Conservation (phyloP, 2,329 filamentous ascomycete genomes). For the Dactylellina cionopaga region DNA sequence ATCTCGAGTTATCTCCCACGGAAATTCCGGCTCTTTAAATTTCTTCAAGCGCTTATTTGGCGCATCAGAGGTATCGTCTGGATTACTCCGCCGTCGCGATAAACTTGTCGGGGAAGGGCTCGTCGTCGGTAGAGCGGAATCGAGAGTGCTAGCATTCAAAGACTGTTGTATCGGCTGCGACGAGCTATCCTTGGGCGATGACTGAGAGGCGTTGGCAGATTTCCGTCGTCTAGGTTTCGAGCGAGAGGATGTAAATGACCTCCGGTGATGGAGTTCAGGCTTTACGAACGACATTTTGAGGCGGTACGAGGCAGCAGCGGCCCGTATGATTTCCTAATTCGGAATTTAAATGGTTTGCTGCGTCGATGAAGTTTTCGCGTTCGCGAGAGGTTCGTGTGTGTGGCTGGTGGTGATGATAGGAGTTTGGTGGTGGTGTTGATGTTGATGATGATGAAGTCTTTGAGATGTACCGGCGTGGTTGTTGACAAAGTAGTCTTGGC, state of each 20-base stretch:
- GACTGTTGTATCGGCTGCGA: slow-evolving; percentile 31
- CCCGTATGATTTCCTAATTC: slow-evolving; percentile 44
- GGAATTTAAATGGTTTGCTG: slow-evolving; percentile 27
- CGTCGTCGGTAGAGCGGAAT: slow-evolving; percentile 25
- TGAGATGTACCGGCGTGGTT: slow-evolving; percentile 23
- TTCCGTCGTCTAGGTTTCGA: slow-evolving; percentile 13
- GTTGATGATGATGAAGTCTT: slow-evolving; percentile 25
- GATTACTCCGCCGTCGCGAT: slow-evolving; percentile 33
- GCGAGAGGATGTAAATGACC: slow-evolving; percentile 35
- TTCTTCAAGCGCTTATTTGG: slow-evolving; percentile 44
- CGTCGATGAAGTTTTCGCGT: slow-evolving; percentile 44
- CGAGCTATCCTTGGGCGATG: slow-evolving; percentile 17
- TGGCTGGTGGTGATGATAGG: slow-evolving; percentile 41
- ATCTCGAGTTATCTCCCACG: slow-evolving; percentile 42
- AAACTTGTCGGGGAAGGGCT: slow-evolving; percentile 12
- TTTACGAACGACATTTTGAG: slow-evolving; percentile 44
- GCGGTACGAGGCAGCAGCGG: not conserved
- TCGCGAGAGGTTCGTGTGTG: slow-evolving; percentile 41
- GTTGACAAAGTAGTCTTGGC: slow-evolving; percentile 48
- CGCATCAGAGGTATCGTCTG: slow-evolving; percentile 24
- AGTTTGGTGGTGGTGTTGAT: slow-evolving; percentile 23
- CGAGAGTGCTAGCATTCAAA: slow-evolving; percentile 4
- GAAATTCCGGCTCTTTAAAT: slow-evolving; percentile 26
- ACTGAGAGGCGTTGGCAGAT: slow-evolving; percentile 2
- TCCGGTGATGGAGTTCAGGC: slow-evolving; percentile 46